These are phyloP conservation scores for Orobanche coerulescens DNA, from an alignment of 257 asterid species.

Conservation along the genomic window DNA sequence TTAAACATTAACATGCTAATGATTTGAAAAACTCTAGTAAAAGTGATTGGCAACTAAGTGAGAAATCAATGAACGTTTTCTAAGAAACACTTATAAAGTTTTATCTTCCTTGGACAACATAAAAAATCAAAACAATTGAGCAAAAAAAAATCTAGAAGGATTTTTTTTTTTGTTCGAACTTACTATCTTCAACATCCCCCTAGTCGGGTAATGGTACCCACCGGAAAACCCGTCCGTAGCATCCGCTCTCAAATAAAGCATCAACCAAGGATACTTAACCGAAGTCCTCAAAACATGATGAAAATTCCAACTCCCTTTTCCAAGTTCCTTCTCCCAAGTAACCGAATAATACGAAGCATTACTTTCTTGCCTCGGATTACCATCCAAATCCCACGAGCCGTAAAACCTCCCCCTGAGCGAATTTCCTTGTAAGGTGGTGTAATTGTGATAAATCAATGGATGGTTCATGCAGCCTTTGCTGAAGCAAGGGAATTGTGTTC, in stretches of 20 bases:
- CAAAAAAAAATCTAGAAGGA: too few relatives aligned
- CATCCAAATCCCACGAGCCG: slow-evolving; percentile 63
- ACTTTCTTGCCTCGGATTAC: slow-evolving; percentile 13
- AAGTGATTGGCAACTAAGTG: neutral
- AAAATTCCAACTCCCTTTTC: slow-evolving; percentile 71
- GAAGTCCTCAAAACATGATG: slow-evolving; percentile 66
- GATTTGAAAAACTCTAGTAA: too few relatives aligned
- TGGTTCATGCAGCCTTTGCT: slow-evolving; percentile 79
- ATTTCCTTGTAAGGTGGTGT: slow-evolving; percentile 46
- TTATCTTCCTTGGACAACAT: too few relatives aligned
- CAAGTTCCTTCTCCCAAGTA: slow-evolving; percentile 68
- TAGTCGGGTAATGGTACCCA: slow-evolving; percentile 72
- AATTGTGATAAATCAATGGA: slow-evolving; percentile 63
- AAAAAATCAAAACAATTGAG: neutral
- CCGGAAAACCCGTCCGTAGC: slow-evolving; percentile 71
- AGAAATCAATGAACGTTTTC: neutral
- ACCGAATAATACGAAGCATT: slow-evolving; percentile 44
- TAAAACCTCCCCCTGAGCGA: slow-evolving; percentile 57
- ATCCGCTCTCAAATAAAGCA: slow-evolving; percentile 82
- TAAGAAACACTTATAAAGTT: neutral
- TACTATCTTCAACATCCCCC: slow-evolving; percentile 78
- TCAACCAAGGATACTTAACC: slow-evolving; percentile 72
- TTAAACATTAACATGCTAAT: neutral
- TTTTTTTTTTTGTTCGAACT: too few relatives aligned
- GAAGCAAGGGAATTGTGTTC: slow-evolving; percentile 52